These are phyloP conservation scores for Tympanopsis confertula DNA, from an alignment of 2,329 filamentous ascomycete species.

Conservation along the genomic window DNA sequence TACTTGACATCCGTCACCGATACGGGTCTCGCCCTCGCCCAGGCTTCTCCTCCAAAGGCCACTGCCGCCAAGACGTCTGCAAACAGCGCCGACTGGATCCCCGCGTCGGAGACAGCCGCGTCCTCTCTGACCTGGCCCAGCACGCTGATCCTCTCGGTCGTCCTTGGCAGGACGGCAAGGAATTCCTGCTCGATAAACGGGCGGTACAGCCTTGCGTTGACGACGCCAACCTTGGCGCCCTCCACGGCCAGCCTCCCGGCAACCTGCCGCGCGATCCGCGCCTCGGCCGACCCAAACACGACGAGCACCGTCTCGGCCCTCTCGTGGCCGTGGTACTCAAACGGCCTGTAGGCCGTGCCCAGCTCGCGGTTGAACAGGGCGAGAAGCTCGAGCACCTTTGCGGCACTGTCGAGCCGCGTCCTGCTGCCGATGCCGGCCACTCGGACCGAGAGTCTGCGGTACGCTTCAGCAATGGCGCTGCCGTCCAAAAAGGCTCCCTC, in stretches of 20 bases:
- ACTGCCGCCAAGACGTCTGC: conserved; percentile 81
- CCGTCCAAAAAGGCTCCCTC: conserved; percentile 72
- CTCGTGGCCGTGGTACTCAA: conserved; percentile 84
- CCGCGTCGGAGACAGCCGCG: conserved; percentile 60
- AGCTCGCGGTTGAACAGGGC: conserved; percentile 78
- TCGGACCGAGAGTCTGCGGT: conserved; percentile 48
- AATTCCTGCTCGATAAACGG: conserved; percentile 94
- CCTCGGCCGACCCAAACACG: conserved; percentile 84
- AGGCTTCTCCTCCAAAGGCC: conserved; percentile 66
- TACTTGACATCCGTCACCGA: conserved; percentile 80
- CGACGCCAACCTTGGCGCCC: conserved; percentile 69
- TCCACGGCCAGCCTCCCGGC: conserved; percentile 59
- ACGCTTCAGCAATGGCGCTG: conserved; percentile 55
- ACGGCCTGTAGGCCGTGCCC: conserved; percentile 82
- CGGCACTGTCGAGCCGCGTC: conserved; percentile 60
- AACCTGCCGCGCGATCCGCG: conserved; percentile 74
- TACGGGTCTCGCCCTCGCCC: conserved; percentile 47
- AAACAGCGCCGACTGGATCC: conserved; percentile 75
- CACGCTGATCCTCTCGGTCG: conserved; percentile 66
- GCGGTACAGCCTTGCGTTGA: conserved; percentile 87
- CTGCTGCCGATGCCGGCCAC: conserved; percentile 51
- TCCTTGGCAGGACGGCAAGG: conserved; percentile 66
- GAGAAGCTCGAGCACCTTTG: conserved; percentile 60
- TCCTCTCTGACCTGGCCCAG: conserved; percentile 78
- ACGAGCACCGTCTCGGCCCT: conserved; percentile 74